Base-by-base conservation (phyloP, 2,329 filamentous ascomycete species). In the Colletotrichum neosansevieriae region DNA sequence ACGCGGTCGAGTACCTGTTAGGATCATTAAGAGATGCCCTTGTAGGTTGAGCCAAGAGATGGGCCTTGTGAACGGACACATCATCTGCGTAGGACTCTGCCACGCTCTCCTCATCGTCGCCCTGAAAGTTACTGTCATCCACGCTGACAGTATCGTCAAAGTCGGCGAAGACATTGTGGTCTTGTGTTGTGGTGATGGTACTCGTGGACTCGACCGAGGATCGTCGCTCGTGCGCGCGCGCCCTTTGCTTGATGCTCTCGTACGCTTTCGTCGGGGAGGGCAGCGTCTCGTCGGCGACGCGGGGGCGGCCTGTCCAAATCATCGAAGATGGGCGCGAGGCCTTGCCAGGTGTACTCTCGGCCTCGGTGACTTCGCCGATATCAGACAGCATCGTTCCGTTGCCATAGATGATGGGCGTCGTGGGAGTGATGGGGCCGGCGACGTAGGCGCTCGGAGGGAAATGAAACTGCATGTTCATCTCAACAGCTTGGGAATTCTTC, bases 311-410 rank as follows among this genome's bases (percentile, higher is more conserved):
- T 12, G 57, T 51, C 67, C 62, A 67, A 36, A 69, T 36, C 11
- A 69, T 32, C n/a, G 67, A 66, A 36, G 53, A 58, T 12, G 65
- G 65, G 9, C 82, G 79, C 9, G 80, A 79, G 5, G 78, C 76
- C 45, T 73, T 80, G 38, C 85, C 85, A 6, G 79, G 78, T 6
- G 81, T 84, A 69, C 83, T 85, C 72, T 86, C 84, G n/a, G 80
- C 83, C 76, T 86, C 83, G 50, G 84, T 86, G 42, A 87, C 84
- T 77, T 87, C 83, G 17, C 85, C 83, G 77, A 91, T 91, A 75
- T 91, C 89, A 5, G 88, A 91, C 50, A 91, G 77, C 88, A 91
- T 91, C 49, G 89, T 91, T 50, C 89, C 89, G 72, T 91, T 91
- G 59, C 89, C 89, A 72, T 91, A 91, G 70, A 91, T 90, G 69